These are phyloP conservation scores for Mycena galopus DNA, from an alignment of 768 basidiomycete species.

Conservation along the genomic window DNA sequence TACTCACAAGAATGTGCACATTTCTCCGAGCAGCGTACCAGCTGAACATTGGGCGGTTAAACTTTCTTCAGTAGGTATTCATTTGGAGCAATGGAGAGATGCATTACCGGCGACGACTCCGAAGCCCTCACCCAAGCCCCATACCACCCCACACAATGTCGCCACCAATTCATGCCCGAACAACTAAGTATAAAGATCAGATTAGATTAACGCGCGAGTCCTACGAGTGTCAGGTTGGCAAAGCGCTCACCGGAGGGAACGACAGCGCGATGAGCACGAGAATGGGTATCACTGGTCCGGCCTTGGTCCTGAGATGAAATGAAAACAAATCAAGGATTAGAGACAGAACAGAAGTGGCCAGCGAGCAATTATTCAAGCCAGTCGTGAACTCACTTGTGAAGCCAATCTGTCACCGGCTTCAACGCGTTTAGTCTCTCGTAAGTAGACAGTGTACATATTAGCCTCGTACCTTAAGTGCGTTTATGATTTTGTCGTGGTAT, in stretches of 20 bases:
- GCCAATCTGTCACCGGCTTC: conserved; percentile 53
- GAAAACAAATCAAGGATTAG: not conserved
- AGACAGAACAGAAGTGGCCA: too few species aligned
- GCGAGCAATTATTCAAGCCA: too few species aligned
- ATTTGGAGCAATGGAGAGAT: not conserved
- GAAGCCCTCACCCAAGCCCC: conserved; percentile 60
- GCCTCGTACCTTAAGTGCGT: too few species aligned
- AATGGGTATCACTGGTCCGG: conserved; percentile 60
- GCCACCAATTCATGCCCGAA: conserved; percentile 63
- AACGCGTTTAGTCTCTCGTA: too few species aligned
- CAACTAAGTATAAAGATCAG: too few species aligned
- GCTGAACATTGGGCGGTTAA: conserved; percentile 22
- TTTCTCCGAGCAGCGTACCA: conserved; percentile 54
- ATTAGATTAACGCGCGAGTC: not conserved
- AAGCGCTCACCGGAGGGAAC: conserved; percentile 49
- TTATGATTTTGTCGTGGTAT: conserved; percentile 56
- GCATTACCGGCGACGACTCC: conserved; percentile 51
- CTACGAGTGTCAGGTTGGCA: not conserved
- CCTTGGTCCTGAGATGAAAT: conserved; percentile 23
- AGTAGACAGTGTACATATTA: too few species aligned
- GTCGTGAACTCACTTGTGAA: conserved; percentile 37
- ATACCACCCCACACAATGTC: conserved; percentile 58
- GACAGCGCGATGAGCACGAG: conserved; percentile 59
- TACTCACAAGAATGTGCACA: conserved; percentile 46
- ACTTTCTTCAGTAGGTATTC: not conserved